These are phyloP conservation scores for Murraya koenigii DNA, from an alignment of 345 rosid genomes.

Conservation along the genomic window DNA sequence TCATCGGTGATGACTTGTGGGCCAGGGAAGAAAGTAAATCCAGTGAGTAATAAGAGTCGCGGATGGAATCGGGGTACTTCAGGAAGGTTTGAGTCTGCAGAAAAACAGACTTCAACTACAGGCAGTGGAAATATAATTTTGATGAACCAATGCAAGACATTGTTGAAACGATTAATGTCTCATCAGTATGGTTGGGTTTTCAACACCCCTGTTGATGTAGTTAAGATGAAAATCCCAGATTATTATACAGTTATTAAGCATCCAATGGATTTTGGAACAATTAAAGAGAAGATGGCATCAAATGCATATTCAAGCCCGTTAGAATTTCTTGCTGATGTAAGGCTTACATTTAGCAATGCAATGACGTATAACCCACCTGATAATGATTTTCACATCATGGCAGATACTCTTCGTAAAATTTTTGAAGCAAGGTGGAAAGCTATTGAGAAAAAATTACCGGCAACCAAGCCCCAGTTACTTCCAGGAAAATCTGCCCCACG, in stretches of 20 bases:
- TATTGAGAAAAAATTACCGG: constrained; percentile 66
- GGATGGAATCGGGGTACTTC: constrained; percentile 51
- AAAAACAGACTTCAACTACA: constrained; percentile 30
- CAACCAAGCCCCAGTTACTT: constrained; percentile 28
- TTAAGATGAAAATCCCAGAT: constrained; percentile 77
- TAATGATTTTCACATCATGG: constrained; percentile 82
- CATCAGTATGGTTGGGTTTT: constrained; percentile 85
- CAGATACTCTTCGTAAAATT: constrained; percentile 61
- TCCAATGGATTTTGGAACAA: constrained; percentile 93
- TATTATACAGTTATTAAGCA: constrained; percentile 70
- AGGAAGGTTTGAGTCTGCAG: constrained; percentile 52
- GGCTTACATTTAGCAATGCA: constrained; percentile 82
- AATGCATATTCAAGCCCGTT: constrained; percentile 69
- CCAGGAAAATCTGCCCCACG: constrained; percentile 31
- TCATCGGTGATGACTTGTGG: constrained; percentile 40
- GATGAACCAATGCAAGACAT: constrained; percentile 78
- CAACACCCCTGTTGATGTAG: constrained; percentile 83
- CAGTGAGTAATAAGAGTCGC: constrained; percentile 31
- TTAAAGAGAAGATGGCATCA: constrained; percentile 58
- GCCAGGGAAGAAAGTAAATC: constrained; percentile 52
- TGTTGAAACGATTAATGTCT: constrained; percentile 65
- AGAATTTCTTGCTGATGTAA: constrained; percentile 79
- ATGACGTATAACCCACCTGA: constrained; percentile 92
- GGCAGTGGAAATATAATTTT: constrained; percentile 45
- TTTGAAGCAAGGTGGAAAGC: constrained; percentile 86